Evolutionary conservation across 2,329 filamentous ascomycete genomes (phyloP).

Genomic region (Xylaria sp.): DNA sequence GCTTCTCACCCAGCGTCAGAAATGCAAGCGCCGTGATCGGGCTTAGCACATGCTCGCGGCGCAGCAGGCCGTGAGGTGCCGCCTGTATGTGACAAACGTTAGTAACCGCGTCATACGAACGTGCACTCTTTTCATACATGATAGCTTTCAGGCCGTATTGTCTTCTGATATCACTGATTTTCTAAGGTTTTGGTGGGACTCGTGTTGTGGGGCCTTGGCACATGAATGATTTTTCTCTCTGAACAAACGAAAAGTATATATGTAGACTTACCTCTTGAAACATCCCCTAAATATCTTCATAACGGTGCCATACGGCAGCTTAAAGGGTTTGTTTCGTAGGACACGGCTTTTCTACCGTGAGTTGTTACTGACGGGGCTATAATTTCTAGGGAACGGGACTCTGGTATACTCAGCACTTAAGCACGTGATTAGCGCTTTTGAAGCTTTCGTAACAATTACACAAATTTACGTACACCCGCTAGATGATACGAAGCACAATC

Average conservation of each 20-base stretch:
- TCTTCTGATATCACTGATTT: constrained; percentile 10
- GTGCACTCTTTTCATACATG: background rate
- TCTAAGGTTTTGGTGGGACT: constrained; percentile 17
- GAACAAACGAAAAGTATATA: background rate
- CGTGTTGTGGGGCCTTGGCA: constrained; percentile 21
- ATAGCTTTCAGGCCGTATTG: background rate
- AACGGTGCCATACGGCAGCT: constrained; percentile 28
- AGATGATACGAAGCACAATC: background rate
- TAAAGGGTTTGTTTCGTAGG: background rate
- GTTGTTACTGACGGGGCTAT: constrained; percentile 13
- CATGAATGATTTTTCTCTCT: background rate
- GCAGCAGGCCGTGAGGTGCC: constrained; percentile 38
- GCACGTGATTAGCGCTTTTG: constrained; percentile 41
- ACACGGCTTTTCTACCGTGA: background rate
- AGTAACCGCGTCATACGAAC: background rate
- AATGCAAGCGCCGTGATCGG: constrained; percentile 71
- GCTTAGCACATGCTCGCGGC: constrained; percentile 56
- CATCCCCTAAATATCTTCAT: constrained; percentile 37
- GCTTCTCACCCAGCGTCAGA: constrained; percentile 49
- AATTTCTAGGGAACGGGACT: constrained; percentile 9
- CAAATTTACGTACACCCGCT: background rate
- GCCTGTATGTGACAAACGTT: constrained; percentile 24
- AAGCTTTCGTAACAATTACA: background rate
- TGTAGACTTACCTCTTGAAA: constrained; percentile 42
- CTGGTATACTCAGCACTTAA: constrained; percentile 16